Percentiles rank a stretch among this genome's conserved stretches.
These are phyloP conservation scores for Trametes meyenii DNA, from an alignment of 768 basidiomycete species.

Conservation along the genomic window DNA sequence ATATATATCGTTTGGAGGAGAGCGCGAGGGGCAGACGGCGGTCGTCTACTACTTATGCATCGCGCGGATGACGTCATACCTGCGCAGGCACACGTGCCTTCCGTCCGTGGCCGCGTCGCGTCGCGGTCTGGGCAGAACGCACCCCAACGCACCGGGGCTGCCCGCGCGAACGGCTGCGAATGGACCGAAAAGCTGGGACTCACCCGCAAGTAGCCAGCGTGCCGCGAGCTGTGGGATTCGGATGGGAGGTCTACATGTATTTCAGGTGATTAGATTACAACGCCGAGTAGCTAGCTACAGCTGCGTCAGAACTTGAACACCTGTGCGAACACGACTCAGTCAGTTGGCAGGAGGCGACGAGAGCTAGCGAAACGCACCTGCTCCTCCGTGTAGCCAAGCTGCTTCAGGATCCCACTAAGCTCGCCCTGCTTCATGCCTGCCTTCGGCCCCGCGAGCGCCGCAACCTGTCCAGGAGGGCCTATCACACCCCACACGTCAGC, in stretches of 20 bases:
- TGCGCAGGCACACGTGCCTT: not conserved
- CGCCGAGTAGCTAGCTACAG: not conserved
- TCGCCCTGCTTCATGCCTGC: constrained; percentile 86
- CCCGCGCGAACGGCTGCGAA: no score
- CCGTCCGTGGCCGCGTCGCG: not conserved
- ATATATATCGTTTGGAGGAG: not conserved
- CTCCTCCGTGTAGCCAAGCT: constrained; percentile 81
- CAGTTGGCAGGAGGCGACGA: not conserved
- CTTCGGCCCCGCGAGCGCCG: constrained; percentile 87
- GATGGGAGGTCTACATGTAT: not conserved
- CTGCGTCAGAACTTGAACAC: constrained; percentile 30
- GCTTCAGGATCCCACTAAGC: constrained; percentile 80
- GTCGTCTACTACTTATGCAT: not conserved
- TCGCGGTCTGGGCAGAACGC: not conserved
- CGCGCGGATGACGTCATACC: constrained; percentile 7
- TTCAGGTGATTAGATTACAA: not conserved
- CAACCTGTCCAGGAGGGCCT: constrained; percentile 90
- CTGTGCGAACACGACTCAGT: constrained; percentile 3
- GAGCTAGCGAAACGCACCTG: constrained; percentile 58
- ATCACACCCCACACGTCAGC: constrained; percentile 1
- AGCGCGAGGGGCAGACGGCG: not conserved
- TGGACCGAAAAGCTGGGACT: not conserved
- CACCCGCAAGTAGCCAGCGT: not conserved
- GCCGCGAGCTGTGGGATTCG: not conserved
- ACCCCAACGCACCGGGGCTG: not conserved